Conservation (phyloP, 345 rosid species). For the Aurinia saxatilis region DNA sequence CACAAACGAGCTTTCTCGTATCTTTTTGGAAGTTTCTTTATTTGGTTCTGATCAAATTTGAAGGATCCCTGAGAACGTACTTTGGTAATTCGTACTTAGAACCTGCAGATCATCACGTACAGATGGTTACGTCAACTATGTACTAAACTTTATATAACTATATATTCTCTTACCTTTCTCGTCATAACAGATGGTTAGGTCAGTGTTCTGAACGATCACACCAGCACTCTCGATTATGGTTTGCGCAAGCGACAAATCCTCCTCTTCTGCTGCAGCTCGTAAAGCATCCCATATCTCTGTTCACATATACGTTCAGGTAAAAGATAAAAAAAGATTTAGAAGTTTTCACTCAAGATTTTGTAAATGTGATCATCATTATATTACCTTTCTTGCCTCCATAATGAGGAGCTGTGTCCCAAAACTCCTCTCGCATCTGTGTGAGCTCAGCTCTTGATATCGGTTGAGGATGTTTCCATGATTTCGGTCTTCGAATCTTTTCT, state of each 20-base stretch:
- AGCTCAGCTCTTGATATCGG: constrained; percentile 76
- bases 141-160: too few relatives aligned
- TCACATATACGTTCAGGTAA: neutral
- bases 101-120: constrained; percentile 50
- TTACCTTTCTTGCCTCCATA: constrained; percentile 61
- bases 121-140: too few relatives aligned
- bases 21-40: constrained; percentile 1
- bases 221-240: constrained; percentile 81
- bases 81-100: constrained; percentile 88
- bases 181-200: constrained; percentile 78
- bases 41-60: constrained; percentile 55
- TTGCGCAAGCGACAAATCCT: constrained; percentile 54
- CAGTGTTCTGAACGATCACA: constrained; percentile 56
- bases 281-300: constrained; percentile 93
- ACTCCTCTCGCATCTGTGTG: constrained; percentile 76
- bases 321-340: neutral
- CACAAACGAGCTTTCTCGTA: constrained; percentile 5
- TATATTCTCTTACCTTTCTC: constrained; percentile 61
- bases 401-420: constrained; percentile 98
- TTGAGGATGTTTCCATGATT: constrained; percentile 80
- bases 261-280: constrained; percentile 70
- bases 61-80: constrained; percentile 85
- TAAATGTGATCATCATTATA: neutral
- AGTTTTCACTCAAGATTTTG: too few relatives aligned
- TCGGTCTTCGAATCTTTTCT: constrained; percentile 75